These are phyloP conservation scores for Curvularia lunata DNA, from an alignment of 2,329 filamentous ascomycete species.

Conservation along the genomic window DNA sequence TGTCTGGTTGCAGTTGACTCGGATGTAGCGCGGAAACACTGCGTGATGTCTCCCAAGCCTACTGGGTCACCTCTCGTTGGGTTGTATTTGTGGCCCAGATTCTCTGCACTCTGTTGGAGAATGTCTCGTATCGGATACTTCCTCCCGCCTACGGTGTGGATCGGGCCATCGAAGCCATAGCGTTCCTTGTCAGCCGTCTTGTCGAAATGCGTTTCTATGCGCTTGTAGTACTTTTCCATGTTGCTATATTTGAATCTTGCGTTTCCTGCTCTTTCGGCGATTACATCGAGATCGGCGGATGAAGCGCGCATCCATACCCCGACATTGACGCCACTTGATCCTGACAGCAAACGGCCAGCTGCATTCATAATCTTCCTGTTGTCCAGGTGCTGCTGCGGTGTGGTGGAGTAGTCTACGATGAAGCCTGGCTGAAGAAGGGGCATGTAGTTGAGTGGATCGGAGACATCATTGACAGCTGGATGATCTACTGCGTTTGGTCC, in stretches of 20 bases:
- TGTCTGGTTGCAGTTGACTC: slow-evolving; percentile 19
- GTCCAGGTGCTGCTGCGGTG: slow-evolving; percentile 22
- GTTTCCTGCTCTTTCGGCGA: slow-evolving; percentile 22
- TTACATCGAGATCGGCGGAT: slow-evolving; percentile 20
- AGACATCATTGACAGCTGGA: slow-evolving; percentile 18
- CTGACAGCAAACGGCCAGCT: slow-evolving; percentile 26
- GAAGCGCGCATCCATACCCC: slow-evolving; percentile 27
- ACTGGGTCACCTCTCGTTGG: slow-evolving; percentile 20
- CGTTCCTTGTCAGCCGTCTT: slow-evolving; percentile 10
- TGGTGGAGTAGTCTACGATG: slow-evolving; percentile 24
- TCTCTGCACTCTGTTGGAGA: slow-evolving; percentile 16
- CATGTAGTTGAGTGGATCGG: slow-evolving; percentile 8
- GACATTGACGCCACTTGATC: slow-evolving; percentile 23
- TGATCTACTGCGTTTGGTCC: slow-evolving; percentile 21
- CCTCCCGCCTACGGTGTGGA: slow-evolving; percentile 22
- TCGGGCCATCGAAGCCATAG: slow-evolving; percentile 27
- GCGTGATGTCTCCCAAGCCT: slow-evolving; percentile 19
- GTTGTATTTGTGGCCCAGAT: slow-evolving; percentile 22
- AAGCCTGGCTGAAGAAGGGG: slow-evolving; percentile 15
- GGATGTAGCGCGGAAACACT: slow-evolving; percentile 23
- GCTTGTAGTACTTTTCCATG: slow-evolving; percentile 23
- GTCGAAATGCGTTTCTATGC: slow-evolving; percentile 23
- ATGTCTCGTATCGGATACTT: slow-evolving; percentile 23
- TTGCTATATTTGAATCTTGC: slow-evolving; percentile 22
- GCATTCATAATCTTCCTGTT: slow-evolving; percentile 18